Conservation (phyloP, 495 filamentous ascomycete genomes). For the Aspergillus haitiensis region DNA sequence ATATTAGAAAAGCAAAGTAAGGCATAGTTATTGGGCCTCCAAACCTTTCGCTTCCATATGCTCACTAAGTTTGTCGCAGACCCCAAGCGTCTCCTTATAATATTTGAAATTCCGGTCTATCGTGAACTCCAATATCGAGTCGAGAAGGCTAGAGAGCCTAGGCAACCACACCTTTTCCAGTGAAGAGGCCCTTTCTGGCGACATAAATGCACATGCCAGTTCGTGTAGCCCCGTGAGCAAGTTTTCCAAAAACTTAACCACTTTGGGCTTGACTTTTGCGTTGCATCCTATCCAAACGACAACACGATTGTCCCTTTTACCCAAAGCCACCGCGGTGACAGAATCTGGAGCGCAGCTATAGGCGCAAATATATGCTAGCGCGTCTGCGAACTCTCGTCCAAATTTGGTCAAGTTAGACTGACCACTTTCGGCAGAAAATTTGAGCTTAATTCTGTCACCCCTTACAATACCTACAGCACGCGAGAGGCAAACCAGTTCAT, state of each 20-base stretch:
- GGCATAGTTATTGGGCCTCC: not conserved
- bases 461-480: not conserved
- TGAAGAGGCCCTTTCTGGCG: not conserved
- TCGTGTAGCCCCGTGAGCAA: not conserved
- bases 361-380: not conserved
- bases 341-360: not conserved
- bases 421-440: not conserved
- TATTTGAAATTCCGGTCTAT: not conserved
- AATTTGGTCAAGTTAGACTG: not conserved
- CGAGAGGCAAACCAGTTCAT: not conserved
- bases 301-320: not conserved
- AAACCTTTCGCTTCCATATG: not conserved
- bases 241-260: not conserved
- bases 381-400: not conserved
- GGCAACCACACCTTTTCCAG: not conserved
- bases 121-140: not conserved
- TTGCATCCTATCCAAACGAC: not conserved
- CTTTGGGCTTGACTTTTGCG: not conserved
- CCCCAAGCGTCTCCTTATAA: not conserved
- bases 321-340: not conserved
- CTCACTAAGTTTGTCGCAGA: not conserved
- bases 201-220: not conserved
- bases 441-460: not conserved
- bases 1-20: not conserved
- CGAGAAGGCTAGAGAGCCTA: not conserved